Evolutionary conservation across 1,284 basidiomycete genomes (phyloP).

Genomic region (Fistulinella cinereoalba): DNA sequence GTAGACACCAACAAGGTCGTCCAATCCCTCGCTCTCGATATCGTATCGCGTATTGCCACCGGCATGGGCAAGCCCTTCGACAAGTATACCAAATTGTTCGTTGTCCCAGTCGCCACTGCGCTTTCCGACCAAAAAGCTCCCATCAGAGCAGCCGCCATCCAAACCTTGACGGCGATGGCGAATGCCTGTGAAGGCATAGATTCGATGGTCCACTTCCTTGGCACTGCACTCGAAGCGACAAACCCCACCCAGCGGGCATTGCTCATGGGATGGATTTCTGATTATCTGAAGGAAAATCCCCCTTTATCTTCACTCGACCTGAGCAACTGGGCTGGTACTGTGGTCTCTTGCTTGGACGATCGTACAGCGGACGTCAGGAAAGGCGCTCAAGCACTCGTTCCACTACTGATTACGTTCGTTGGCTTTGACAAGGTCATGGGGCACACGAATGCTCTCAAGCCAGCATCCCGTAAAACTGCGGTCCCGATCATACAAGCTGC

Average conservation of each 20-base stretch:
- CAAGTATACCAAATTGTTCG: constrained; percentile 78
- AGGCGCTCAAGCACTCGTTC: constrained; percentile 80
- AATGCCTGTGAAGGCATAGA: constrained; percentile 85
- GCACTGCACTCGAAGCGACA: constrained; percentile 77
- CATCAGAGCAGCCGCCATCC: constrained; percentile 76
- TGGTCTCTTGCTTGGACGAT: constrained; percentile 90
- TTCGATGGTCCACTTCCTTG: constrained; percentile 74
- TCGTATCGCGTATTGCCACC: constrained; percentile 84
- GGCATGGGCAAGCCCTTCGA: constrained; percentile 98
- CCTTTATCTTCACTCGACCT: constrained; percentile 68
- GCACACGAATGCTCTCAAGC: constrained; percentile 84
- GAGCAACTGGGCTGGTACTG: constrained; percentile 61
- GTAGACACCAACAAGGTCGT: constrained; percentile 94
- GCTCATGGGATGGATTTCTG: constrained; percentile 82
- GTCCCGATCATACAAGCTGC: constrained; percentile 85
- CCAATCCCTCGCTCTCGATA: constrained; percentile 86
- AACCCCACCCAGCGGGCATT: constrained; percentile 90
- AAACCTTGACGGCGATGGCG: constrained; percentile 81
- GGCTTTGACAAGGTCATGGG: constrained; percentile 89
- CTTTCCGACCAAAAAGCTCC: constrained; percentile 93
- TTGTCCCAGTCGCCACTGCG: constrained; percentile 77
- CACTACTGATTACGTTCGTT: constrained; percentile 70
- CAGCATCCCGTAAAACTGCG: constrained; percentile 85
- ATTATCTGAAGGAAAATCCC: constrained; percentile 72
- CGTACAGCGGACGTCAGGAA: constrained; percentile 91